Conservation (phyloP, 495 filamentous ascomycete species). For the Stereocaulon alpinum region DNA sequence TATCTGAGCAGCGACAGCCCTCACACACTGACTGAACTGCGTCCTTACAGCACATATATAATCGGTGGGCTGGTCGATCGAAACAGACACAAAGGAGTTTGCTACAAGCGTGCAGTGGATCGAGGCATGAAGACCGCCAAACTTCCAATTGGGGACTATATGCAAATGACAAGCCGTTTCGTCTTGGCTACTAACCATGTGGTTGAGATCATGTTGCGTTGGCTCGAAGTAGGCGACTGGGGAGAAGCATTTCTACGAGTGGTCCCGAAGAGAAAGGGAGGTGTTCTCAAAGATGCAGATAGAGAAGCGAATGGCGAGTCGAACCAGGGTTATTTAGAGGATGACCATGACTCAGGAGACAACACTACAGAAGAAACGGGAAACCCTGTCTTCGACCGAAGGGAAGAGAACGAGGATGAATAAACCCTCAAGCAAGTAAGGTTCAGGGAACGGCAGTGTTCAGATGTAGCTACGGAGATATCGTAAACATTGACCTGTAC, state of each 20-base stretch:
- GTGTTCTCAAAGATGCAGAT: constrained; percentile 37
- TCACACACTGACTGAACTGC: constrained; percentile 66
- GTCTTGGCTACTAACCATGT: constrained; percentile 93
- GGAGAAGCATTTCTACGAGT: constrained; percentile 75
- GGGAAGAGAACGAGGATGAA: neutral
- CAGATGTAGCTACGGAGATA: neutral
- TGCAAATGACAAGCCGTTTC: constrained; percentile 73
- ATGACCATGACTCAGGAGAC: neutral
- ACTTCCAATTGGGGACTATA: constrained; percentile 83
- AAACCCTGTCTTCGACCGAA: neutral
- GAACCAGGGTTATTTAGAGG: neutral
- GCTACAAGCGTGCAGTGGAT: constrained; percentile 69
- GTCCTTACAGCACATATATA: constrained; percentile 80
- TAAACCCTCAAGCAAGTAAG: neutral
- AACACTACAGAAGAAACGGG: too few species aligned
- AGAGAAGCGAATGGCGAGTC: neutral
- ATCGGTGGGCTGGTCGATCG: constrained; percentile 91
- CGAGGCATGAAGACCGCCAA: constrained; percentile 75
- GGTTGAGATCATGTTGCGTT: constrained; percentile 87
- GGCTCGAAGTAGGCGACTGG: constrained; percentile 85
- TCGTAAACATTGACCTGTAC: too few species aligned
- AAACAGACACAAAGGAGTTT: constrained; percentile 89
- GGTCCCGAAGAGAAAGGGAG: constrained; percentile 77
- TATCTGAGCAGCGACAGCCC: constrained; percentile 85
- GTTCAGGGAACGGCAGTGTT: neutral